Conservation (phyloP, 371 early-diverging fungal species). For the Mortierella sp. region DNA sequence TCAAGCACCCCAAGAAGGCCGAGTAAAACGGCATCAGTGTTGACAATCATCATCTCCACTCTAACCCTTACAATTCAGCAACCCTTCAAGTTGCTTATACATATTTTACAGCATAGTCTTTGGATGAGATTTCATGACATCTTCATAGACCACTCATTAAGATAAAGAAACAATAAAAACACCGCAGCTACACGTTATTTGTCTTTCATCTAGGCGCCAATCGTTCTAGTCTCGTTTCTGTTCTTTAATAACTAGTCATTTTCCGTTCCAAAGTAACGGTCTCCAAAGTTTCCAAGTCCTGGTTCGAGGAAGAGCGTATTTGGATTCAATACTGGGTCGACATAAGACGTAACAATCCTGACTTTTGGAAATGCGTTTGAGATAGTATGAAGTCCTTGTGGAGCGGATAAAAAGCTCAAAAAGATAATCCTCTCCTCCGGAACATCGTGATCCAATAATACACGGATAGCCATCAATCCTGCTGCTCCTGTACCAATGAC, state of each 20-base stretch:
- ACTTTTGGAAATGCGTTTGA: slow-evolving; percentile 87
- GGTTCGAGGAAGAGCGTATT: slow-evolving; percentile 81
- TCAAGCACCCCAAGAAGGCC: slow-evolving; percentile 73
- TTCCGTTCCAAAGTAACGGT: slow-evolving; percentile 55
- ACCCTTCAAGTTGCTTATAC: not conserved
- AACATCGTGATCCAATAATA: slow-evolving; percentile 89
- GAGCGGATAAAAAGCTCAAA: slow-evolving; percentile 81
- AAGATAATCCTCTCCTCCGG: slow-evolving; percentile 89
- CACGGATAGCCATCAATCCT: slow-evolving; percentile 93
- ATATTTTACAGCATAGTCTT: not conserved
- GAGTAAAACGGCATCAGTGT: slow-evolving; percentile 14
- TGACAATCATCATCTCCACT: not conserved
- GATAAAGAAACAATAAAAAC: not conserved
- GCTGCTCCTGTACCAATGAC: slow-evolving; percentile 91
- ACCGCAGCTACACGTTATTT: not conserved
- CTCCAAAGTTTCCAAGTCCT: slow-evolving; percentile 92
- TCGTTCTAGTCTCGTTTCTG: not conserved
- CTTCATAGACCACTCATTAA: not conserved
- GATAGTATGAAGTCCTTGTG: slow-evolving; percentile 80
- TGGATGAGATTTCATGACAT: not conserved
- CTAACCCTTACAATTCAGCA: not conserved
- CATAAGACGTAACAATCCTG: slow-evolving; percentile 82
- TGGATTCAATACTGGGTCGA: slow-evolving; percentile 74
- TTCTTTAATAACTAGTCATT: slow-evolving; percentile 10
- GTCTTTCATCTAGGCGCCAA: not conserved